These are phyloP conservation scores for Penicillium desertorum DNA, from an alignment of 495 filamentous ascomycete genomes.

Conservation along the genomic window DNA sequence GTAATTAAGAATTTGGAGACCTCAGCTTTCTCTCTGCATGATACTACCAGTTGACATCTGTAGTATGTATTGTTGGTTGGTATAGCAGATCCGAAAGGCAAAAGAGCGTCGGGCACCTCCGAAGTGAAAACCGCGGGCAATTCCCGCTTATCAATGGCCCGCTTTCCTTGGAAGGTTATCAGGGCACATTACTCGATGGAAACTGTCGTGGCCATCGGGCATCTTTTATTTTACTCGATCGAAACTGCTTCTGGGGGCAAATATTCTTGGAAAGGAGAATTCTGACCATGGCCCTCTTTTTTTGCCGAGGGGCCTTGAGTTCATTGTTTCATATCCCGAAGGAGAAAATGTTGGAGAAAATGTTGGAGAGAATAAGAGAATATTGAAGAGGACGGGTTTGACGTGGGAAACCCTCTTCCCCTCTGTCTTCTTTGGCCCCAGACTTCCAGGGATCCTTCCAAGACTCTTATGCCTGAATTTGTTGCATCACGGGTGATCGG, in stretches of 20 bases:
- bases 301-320: neutral
- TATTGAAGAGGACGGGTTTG: neutral
- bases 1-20: neutral
- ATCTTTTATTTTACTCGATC: slow-evolving; percentile 10
- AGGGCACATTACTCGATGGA: slow-evolving; percentile 1
- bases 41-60: too few species aligned
- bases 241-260: slow-evolving; percentile 15
- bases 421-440: neutral
- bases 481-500: slow-evolving; percentile 5
- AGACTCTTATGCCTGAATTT: neutral
- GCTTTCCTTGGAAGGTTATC: neutral
- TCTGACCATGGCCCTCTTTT: neutral
- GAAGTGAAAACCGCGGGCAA: neutral
- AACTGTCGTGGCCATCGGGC: neutral
- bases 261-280: slow-evolving; percentile 3
- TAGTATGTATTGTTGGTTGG: too few species aligned
- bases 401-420: neutral
- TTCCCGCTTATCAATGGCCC: slow-evolving; percentile 4
- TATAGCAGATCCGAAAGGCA: neutral
- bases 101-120: slow-evolving; percentile 5
- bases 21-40: neutral
- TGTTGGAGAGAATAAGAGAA: neutral
- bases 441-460: neutral
- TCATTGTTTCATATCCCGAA: neutral
- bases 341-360: too few species aligned